These are phyloP conservation scores for Phalaenopsis equestris DNA, from an alignment of 106 monocot species.

Conservation along the genomic window DNA sequence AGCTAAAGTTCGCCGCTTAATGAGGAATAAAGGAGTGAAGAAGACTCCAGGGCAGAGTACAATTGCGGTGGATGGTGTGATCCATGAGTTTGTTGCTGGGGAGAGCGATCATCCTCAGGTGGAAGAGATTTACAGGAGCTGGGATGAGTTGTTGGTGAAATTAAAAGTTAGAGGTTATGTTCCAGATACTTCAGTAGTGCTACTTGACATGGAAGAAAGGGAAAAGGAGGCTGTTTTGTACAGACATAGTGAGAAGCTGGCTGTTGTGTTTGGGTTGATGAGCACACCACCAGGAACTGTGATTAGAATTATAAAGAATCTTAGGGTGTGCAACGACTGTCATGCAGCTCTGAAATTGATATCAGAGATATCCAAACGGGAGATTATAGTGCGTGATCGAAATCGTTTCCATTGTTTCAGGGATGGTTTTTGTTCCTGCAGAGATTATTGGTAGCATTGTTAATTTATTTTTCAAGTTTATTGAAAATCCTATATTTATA, in stretches of 20 bases:
- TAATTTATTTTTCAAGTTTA: background rate
- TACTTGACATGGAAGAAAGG: slow-evolving; percentile 55
- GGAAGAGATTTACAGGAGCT: slow-evolving; percentile 27
- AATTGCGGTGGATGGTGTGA: slow-evolving; percentile 23
- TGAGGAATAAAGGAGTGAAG: slow-evolving; percentile 57
- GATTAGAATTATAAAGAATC: slow-evolving; percentile 77
- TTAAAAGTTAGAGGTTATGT: slow-evolving; percentile 39
- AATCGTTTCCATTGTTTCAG: slow-evolving; percentile 61
- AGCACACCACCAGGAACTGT: slow-evolving; percentile 32
- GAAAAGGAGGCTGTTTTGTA: slow-evolving; percentile 44
- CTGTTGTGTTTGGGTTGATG: slow-evolving; percentile 48
- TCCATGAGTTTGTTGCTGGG: slow-evolving; percentile 58
- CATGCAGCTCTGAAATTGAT: slow-evolving; percentile 57
- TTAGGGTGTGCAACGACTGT: slow-evolving; percentile 67
- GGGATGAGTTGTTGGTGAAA: slow-evolving; percentile 43
- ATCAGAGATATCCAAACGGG: slow-evolving; percentile 26
- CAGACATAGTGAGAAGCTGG: slow-evolving; percentile 73
- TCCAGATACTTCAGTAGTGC: slow-evolving; percentile 48
- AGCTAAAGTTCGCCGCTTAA: slow-evolving; percentile 34
- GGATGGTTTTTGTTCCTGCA: slow-evolving; percentile 49
- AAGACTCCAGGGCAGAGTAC: slow-evolving; percentile 65
- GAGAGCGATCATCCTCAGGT: slow-evolving; percentile 28
- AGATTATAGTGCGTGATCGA: slow-evolving; percentile 53
- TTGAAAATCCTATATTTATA: background rate
- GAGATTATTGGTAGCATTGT: slow-evolving; percentile 50